Evolutionary conservation across 2,329 filamentous ascomycete species (phyloP).

Genomic region (Colletotrichum echinochloae): DNA sequence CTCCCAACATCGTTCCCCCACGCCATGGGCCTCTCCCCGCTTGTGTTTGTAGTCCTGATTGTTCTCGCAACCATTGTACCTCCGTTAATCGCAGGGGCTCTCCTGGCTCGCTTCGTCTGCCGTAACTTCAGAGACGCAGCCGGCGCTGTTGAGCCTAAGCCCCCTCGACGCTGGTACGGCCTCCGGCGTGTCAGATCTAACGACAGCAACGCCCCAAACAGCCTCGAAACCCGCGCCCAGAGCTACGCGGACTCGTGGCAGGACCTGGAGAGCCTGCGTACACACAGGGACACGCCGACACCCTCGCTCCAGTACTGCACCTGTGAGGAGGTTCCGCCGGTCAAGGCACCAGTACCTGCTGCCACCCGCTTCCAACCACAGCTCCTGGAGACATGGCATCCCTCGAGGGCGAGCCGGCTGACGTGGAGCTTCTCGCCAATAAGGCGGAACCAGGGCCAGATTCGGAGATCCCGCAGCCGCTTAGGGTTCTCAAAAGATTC

Average conservation of each 20-base stretch:
- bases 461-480: slow-evolving; percentile 55
- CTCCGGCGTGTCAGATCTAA: slow-evolving; percentile 13
- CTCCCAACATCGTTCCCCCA: background rate
- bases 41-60: slow-evolving; percentile 23
- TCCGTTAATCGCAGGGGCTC: slow-evolving; percentile 3
- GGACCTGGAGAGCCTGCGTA: slow-evolving; percentile 48
- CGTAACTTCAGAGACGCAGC: slow-evolving; percentile 36
- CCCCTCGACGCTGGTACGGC: slow-evolving; percentile 24
- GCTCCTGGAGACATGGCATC: slow-evolving; percentile 50
- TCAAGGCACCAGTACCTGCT: background rate
- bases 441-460: slow-evolving; percentile 31
- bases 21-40: slow-evolving; percentile 33
- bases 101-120: slow-evolving; percentile 30
- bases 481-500: slow-evolving; percentile 62
- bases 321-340: slow-evolving; percentile 9
- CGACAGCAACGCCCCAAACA: slow-evolving; percentile 5
- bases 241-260: slow-evolving; percentile 48
- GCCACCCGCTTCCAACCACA: slow-evolving; percentile 1
- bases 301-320: slow-evolving; percentile 13
- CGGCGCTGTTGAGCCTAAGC: slow-evolving; percentile 23
- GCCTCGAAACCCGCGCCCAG: slow-evolving; percentile 14
- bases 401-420: slow-evolving; percentile 44
- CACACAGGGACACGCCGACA: slow-evolving; percentile 16
- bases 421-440: slow-evolving; percentile 49
- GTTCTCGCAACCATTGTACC: slow-evolving; percentile 26